phyloP scores from a whole-genome alignment of 108 stramenopile genomes.

The Conticribra weissflogii region DNA sequence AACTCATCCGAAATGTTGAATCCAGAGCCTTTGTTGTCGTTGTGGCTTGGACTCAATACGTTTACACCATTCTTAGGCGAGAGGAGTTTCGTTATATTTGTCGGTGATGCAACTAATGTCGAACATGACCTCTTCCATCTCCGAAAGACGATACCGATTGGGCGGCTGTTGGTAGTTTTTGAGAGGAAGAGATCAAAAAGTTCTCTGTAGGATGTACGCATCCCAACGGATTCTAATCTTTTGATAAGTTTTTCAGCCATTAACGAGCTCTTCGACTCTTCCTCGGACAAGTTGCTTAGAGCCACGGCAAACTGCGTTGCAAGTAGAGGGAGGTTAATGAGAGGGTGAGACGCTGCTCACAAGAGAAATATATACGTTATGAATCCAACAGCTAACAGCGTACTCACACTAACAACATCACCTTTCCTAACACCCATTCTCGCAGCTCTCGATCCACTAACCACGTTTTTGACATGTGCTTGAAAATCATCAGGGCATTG shows the following conservation, averaged over 20 bases:
- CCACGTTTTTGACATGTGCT: constrained; percentile 40
- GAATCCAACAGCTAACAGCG: neutral
- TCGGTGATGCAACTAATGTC: constrained; percentile 5
- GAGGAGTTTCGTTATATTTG: neutral
- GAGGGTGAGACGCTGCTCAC: neutral
- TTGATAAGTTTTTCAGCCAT: constrained; percentile 48
- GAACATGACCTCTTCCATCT: constrained; percentile 6
- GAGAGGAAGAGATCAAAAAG: constrained; percentile 47
- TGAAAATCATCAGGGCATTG: constrained; percentile 38
- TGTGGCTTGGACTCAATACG: neutral
- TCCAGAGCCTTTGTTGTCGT: neutral
- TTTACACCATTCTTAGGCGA: constrained; percentile 10
- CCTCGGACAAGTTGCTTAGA: constrained; percentile 34
- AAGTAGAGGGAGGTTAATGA: neutral
- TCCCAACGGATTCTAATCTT: constrained; percentile 48
- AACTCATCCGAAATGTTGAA: constrained; percentile 31
- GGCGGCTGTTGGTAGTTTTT: constrained; percentile 38
- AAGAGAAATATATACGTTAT: neutral
- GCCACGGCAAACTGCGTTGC: constrained; percentile 51
- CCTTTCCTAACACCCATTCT: constrained; percentile 38
- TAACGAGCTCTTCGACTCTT: constrained; percentile 20
- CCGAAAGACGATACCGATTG: constrained; percentile 48
- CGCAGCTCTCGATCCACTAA: constrained; percentile 34
- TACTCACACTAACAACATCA: constrained; percentile 47
- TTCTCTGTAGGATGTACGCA: constrained; percentile 51